These are phyloP conservation scores for Annona cherimola DNA, from an alignment of 164 flowering plant genomes.

Conservation along the genomic window DNA sequence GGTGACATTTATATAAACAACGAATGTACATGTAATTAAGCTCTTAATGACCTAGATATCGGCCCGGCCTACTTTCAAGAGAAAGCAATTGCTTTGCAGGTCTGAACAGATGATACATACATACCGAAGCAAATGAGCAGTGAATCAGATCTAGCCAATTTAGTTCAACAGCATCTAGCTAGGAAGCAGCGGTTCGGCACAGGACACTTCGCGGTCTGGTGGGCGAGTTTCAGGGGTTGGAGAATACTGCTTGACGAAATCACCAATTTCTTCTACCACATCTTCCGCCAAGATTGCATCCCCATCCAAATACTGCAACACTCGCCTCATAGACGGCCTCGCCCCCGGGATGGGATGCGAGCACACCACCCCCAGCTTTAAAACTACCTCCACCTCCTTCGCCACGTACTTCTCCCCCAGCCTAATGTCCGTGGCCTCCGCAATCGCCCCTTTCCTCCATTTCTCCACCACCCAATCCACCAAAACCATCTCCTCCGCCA, in stretches of 20 bases:
- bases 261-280: no score
- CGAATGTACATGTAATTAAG: no score
- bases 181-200: not conserved
- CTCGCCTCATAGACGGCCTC: not conserved
- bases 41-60: no score
- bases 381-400: conserved; percentile 21
- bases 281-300: not conserved
- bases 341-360: conserved; percentile 1
- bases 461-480: conserved; percentile 13
- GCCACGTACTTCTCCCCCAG: conserved; percentile 9
- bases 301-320: not conserved
- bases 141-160: no score
- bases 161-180: not conserved
- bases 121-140: no score
- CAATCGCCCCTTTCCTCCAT: conserved; percentile 13
- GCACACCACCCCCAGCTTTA: conserved; percentile 22
- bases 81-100: no score
- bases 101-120: no score
- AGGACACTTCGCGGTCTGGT: not conserved
- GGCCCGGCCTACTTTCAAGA: no score
- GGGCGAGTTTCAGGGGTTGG: not conserved
- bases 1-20: no score
- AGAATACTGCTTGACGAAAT: not conserved
- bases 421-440: conserved; percentile 14
- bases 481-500: conserved; percentile 6